Evolutionary conservation across 495 filamentous ascomycete species (phyloP), one percentile per base, ranked within the genome.

Genomic region (Diplogelasinospora grovesii): DNA sequence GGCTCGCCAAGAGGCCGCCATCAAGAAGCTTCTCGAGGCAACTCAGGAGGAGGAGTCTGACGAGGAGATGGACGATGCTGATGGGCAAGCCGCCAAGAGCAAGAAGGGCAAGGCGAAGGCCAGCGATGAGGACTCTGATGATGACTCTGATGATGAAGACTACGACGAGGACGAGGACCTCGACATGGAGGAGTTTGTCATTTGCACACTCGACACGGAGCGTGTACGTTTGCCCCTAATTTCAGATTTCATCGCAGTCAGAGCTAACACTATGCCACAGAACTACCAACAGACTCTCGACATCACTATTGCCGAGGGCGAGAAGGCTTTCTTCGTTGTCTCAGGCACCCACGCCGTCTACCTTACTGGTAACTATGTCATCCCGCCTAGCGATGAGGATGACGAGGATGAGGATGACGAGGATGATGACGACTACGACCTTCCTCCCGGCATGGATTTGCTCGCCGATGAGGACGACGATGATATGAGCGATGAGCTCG

Each of bases 221-320:
- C 55, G 57, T 27, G 62, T 71, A 62, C 30, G 64, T 49, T 32
- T 15, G 16, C 36, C 14, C 18, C 23, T 28, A 6, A 4, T 14
- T 16, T 35, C 22, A n/a, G 2, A 15, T 20, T 22, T 32, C 27
- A n/a, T 21, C 40, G 16, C 26, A 7, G 21, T 27, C 11, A 13
- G 21, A 11, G 5, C 29, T 18, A 19, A 11, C 40, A 29, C n/a
- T 2, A 30, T 38, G 25, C 27, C 16, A 26, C 49, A 98, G 92
- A 77, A 82, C 67, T 94, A 79, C 73, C 92, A 99, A 64, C 92
- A 99, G 60, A 63, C 92, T n/a, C 78, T 99, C 27, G 86, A 97
- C 59, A 82, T 99, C 55, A 87, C 82, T 36, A 73, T 99, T 59
- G 74, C 71, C 48, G 85, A 95, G 59, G 77, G 83, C 49, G 92